These are phyloP conservation scores for Microglena sp. DNA, from an alignment of 139 green algal species.

Conservation along the genomic window DNA sequence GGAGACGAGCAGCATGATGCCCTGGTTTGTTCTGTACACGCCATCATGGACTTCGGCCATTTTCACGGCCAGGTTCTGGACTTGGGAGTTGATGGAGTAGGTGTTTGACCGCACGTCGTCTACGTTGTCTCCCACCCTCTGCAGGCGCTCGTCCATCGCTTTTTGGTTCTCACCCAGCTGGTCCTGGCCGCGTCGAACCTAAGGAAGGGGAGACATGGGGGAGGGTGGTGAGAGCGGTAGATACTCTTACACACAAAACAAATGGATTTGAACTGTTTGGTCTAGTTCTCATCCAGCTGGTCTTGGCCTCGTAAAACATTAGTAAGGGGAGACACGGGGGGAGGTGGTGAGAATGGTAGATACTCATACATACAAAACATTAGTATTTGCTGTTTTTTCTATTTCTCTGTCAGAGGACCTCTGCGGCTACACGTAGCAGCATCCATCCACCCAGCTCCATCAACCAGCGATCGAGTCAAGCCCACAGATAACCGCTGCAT, in stretches of 20 bases:
- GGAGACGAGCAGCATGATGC: slow-evolving; percentile 27
- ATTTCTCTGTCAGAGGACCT: slow-evolving; percentile 19
- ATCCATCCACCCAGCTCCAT: too few species aligned
- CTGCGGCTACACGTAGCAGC: too few species aligned
- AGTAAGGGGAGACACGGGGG: too few species aligned
- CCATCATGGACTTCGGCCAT: slow-evolving; percentile 18
- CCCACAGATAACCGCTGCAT: too few species aligned
- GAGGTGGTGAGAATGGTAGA: too few species aligned
- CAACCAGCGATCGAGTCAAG: too few species aligned
- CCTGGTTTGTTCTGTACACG: slow-evolving; percentile 5
- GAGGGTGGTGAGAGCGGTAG: too few species aligned
- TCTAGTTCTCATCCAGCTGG: slow-evolving; percentile 20
- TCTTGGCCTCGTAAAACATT: slow-evolving; percentile 19
- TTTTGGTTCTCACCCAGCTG: slow-evolving; percentile 21
- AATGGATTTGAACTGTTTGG: too few species aligned
- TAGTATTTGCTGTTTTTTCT: too few species aligned
- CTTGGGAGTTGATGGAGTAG: slow-evolving; percentile 20
- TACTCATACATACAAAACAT: too few species aligned
- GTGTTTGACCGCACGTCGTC: slow-evolving; percentile 18
- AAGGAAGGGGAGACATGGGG: too few species aligned
- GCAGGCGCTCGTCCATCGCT: slow-evolving; percentile 22
- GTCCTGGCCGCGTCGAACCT: slow-evolving; percentile 19
- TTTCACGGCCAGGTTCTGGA: slow-evolving; percentile 21
- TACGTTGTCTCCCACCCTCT: slow-evolving; percentile 11
- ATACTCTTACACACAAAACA: too few species aligned